These are phyloP conservation scores for Trichoderma guizhouense DNA, from an alignment of 2,329 filamentous ascomycete species.

Conservation along the genomic window DNA sequence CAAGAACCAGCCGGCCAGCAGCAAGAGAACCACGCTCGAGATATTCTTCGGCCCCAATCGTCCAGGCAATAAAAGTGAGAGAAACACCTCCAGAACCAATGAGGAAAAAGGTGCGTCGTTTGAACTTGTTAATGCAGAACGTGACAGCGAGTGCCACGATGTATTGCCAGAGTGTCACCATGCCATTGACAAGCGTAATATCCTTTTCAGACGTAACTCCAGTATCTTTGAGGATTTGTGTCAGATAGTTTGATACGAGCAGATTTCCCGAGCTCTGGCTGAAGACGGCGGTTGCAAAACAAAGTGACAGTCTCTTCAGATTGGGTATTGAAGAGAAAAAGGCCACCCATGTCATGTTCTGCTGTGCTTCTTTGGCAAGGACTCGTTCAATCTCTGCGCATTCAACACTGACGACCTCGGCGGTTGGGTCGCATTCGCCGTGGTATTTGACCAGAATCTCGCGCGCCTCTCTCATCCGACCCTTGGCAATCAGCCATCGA, in stretches of 20 bases:
- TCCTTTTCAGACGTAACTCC: slow-evolving; percentile 37
- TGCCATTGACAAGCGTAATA: slow-evolving; percentile 41
- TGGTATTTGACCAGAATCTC: slow-evolving; percentile 51
- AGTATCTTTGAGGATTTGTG: slow-evolving; percentile 38
- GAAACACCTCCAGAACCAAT: slow-evolving; percentile 38
- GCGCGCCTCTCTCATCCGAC: slow-evolving; percentile 47
- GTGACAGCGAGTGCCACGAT: slow-evolving; percentile 39
- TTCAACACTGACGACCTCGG: slow-evolving; percentile 19
- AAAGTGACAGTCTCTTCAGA: slow-evolving; percentile 39
- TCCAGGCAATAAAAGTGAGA: slow-evolving; percentile 40
- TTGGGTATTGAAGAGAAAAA: slow-evolving; percentile 40
- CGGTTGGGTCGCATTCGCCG: slow-evolving; percentile 43
- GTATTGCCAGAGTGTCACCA: slow-evolving; percentile 42
- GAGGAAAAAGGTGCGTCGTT: slow-evolving; percentile 39
- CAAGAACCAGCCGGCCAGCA: slow-evolving; percentile 36
- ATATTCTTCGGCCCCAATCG: slow-evolving; percentile 37
- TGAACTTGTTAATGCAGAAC: slow-evolving; percentile 35
- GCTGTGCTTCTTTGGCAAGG: slow-evolving; percentile 16
- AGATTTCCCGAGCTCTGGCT: slow-evolving; percentile 41
- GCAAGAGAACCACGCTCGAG: slow-evolving; percentile 31
- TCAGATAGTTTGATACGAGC: slow-evolving; percentile 42
- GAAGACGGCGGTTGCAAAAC: slow-evolving; percentile 39
- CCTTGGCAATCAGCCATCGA: slow-evolving; percentile 54
- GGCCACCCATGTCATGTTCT: slow-evolving; percentile 42
- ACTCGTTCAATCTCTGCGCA: slow-evolving; percentile 15